Evolutionary conservation across 1,139 yeast species (phyloP).

Genomic region (Taiozyma sp.): DNA sequence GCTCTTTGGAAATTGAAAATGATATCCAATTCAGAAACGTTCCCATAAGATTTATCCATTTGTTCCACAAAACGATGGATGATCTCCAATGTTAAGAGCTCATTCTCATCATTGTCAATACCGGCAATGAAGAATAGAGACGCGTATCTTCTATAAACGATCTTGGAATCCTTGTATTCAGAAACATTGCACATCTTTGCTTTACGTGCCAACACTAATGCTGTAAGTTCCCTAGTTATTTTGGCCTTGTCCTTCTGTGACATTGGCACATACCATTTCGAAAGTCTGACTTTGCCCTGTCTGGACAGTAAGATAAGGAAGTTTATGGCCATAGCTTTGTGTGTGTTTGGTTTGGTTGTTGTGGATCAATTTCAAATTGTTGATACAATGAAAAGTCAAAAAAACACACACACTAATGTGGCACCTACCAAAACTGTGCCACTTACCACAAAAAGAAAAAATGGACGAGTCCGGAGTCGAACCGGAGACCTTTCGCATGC

Average conservation of each 20-base stretch:
- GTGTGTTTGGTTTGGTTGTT: background rate
- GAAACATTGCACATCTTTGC: conserved; percentile 96
- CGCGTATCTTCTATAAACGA: conserved; percentile 90
- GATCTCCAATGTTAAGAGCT: conserved; percentile 76
- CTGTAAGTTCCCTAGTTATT: conserved; percentile 81
- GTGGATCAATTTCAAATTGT: too few species aligned
- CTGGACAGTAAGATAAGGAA: conserved; percentile 80
- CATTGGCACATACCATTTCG: conserved; percentile 88
- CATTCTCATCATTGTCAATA: conserved; percentile 80
- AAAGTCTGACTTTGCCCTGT: conserved; percentile 90
- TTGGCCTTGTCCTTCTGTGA: conserved; percentile 80
- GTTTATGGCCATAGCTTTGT: conserved; percentile 56
- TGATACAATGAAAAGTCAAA: too few species aligned
- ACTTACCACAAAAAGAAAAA: too few species aligned
- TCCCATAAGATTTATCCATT: conserved; percentile 96
- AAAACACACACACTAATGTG: too few species aligned
- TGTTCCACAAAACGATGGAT: conserved; percentile 94
- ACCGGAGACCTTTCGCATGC: conserved; percentile 91
- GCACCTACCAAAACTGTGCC: too few species aligned
- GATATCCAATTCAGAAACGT: conserved; percentile 89
- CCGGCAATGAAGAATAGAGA: conserved; percentile 89
- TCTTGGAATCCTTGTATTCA: conserved; percentile 78
- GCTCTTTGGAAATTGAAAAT: conserved; percentile 95
- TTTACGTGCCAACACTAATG: conserved; percentile 77
- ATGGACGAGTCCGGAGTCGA: conserved; percentile 86